These are phyloP conservation scores for Clavariopsis aquatica DNA, from an alignment of 495 filamentous ascomycete genomes.

Conservation along the genomic window DNA sequence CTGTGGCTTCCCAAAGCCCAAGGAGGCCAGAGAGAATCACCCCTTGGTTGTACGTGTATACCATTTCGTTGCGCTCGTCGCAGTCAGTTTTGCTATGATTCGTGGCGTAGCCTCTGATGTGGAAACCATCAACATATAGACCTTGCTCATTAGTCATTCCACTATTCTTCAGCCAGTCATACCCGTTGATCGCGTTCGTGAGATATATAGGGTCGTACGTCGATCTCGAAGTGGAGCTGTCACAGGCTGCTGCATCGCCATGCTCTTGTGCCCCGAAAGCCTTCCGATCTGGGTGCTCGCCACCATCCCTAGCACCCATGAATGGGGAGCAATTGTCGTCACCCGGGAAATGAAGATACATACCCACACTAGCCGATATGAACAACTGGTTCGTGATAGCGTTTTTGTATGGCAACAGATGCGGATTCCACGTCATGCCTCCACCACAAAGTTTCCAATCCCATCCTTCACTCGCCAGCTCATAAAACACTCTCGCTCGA, in stretches of 20 bases:
- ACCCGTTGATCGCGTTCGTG: constrained; percentile 70
- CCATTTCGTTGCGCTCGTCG: constrained; percentile 79
- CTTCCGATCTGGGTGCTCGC: background rate
- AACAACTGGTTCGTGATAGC: constrained; percentile 95
- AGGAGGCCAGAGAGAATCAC: constrained; percentile 84
- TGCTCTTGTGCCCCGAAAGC: constrained; percentile 4
- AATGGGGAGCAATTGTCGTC: constrained; percentile 74
- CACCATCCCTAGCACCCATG: constrained; percentile 25
- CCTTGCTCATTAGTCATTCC: constrained; percentile 83
- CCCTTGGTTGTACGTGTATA: constrained; percentile 96
- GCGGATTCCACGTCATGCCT: constrained; percentile 92
- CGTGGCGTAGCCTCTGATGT: constrained; percentile 68
- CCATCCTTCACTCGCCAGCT: constrained; percentile 77
- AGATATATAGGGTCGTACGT: constrained; percentile 68
- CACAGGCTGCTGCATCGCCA: background rate
- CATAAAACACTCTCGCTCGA: constrained; percentile 85
- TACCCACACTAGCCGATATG: constrained; percentile 77
- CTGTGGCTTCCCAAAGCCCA: constrained; percentile 75
- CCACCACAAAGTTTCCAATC: constrained; percentile 79
- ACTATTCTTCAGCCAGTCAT: constrained; percentile 73
- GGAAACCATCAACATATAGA: constrained; percentile 86
- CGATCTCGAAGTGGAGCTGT: background rate
- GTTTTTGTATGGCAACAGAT: constrained; percentile 86
- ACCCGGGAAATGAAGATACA: constrained; percentile 91
- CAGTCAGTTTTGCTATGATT: constrained; percentile 63